phyloP scores from a whole-genome alignment of 108 stramenopile genomes.

The Cyclotella choctawhatcheeana region DNA sequence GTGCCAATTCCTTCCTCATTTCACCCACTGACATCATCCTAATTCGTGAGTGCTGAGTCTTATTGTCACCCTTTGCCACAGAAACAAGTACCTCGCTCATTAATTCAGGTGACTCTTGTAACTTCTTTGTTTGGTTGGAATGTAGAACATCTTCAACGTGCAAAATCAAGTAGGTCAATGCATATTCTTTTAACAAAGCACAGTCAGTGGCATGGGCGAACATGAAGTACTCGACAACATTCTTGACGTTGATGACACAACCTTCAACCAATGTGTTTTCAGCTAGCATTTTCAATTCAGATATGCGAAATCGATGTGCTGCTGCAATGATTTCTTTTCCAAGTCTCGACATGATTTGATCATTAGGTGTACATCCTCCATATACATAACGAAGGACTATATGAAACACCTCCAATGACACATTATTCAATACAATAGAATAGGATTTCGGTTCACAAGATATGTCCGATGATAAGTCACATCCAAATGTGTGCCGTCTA shows the following conservation, averaged over 20 bases:
- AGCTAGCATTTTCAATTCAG: not conserved
- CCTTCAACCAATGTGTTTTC: not conserved
- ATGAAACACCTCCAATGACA: too few species aligned
- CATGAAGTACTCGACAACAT: not conserved
- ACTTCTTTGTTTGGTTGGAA: not conserved
- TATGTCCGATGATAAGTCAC: too few species aligned
- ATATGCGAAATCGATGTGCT: not conserved
- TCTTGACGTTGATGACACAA: not conserved
- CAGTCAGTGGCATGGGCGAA: not conserved
- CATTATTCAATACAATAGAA: too few species aligned
- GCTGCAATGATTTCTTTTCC: not conserved
- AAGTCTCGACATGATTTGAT: not conserved
- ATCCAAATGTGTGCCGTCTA: too few species aligned
- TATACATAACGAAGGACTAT: not conserved
- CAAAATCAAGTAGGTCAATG: not conserved
- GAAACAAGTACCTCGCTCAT: constrained; percentile 11
- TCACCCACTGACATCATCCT: constrained; percentile 10
- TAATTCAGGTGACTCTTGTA: not conserved
- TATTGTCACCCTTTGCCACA: not conserved
- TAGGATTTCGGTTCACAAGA: too few species aligned
- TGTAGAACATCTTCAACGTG: not conserved
- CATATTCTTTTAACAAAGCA: not conserved
- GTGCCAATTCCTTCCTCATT: constrained; percentile 14
- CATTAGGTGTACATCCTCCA: not conserved
- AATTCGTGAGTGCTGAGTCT: not conserved